A percentile compares a stretch with the other conserved stretches of the same genome.
Conservation (phyloP, 202 grass and related monocot species). For the Elaeis oleifera region DNA sequence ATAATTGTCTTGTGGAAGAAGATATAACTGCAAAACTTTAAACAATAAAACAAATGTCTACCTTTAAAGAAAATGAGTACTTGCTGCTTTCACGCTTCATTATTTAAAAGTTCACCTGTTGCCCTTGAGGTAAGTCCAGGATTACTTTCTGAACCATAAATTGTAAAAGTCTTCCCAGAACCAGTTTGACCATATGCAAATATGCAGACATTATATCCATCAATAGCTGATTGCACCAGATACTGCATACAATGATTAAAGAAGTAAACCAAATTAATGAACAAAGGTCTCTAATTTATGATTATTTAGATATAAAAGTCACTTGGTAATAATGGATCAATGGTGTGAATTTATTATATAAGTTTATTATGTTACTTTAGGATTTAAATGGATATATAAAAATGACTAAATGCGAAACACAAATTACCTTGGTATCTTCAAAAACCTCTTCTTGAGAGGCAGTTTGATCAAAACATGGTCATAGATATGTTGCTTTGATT, state of each 20-base stretch:
- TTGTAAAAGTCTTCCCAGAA: conserved; percentile 96
- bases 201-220: conserved; percentile 99
- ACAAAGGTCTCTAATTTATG: too few species aligned
- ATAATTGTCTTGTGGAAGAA: too few species aligned
- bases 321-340: too few species aligned
- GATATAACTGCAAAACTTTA: too few species aligned
- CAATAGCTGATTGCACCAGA: conserved; percentile 91
- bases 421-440: conserved; percentile 83
- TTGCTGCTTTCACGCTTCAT: conserved; percentile 88
- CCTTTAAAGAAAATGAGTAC: conserved; percentile 96
- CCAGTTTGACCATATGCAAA: conserved; percentile 99
- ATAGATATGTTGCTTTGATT: conserved; percentile 92
- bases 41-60: too few species aligned
- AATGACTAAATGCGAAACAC: conserved; percentile 13
- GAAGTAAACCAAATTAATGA: too few species aligned
- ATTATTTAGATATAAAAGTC: too few species aligned
- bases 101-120: conserved; percentile 81
- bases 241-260: conserved; percentile 50
- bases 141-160: conserved; percentile 85
- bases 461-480: conserved; percentile 76
- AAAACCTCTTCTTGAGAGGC: conserved; percentile 86
- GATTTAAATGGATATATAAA: neutral
- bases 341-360: too few species aligned
- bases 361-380: too few species aligned
- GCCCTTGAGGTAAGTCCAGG: conserved; percentile 87